Conservation (phyloP, 139 green algal genomes). For the Chlorella sp. region DNA sequence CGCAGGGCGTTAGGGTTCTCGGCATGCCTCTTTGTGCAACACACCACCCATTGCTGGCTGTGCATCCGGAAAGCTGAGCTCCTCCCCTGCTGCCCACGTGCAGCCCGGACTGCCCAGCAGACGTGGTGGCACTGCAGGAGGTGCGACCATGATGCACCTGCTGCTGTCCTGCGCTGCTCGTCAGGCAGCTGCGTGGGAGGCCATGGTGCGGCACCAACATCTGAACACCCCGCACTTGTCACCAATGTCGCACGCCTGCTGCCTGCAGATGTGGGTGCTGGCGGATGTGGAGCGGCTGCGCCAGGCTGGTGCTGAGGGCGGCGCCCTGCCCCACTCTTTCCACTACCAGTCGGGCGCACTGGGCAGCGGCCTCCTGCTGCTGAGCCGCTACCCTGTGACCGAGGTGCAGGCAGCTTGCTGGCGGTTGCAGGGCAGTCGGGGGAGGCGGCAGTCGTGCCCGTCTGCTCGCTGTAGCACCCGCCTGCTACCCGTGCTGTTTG, state of each 20-base stretch:
- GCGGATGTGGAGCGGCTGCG: slow-evolving; percentile 52
- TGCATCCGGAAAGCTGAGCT: neutral
- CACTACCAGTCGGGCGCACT: slow-evolving; percentile 61
- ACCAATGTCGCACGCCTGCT: too few species aligned
- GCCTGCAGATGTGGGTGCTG: slow-evolving; percentile 53
- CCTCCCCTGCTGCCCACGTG: neutral
- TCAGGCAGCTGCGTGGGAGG: too few species aligned
- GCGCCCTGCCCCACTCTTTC: slow-evolving; percentile 38
- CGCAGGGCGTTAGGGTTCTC: neutral
- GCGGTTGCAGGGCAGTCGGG: neutral
- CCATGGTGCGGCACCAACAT: too few species aligned
- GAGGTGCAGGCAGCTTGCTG: neutral
- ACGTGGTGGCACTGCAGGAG: slow-evolving; percentile 62
- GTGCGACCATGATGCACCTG: neutral
- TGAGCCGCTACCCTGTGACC: slow-evolving; percentile 45
- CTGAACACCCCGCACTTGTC: too few species aligned
- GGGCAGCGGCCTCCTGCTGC: slow-evolving; percentile 57
- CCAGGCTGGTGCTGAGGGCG: slow-evolving; percentile 17
- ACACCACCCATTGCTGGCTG: neutral
- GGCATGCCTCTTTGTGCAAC: neutral
- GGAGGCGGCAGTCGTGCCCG: neutral
- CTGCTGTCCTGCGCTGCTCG: too few species aligned
- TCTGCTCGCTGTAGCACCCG: too few species aligned
- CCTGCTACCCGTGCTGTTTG: too few species aligned
- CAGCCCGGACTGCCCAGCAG: slow-evolving; percentile 24